Conservation (phyloP, 768 basidiomycete species). For the Termitomyces sp. region DNA sequence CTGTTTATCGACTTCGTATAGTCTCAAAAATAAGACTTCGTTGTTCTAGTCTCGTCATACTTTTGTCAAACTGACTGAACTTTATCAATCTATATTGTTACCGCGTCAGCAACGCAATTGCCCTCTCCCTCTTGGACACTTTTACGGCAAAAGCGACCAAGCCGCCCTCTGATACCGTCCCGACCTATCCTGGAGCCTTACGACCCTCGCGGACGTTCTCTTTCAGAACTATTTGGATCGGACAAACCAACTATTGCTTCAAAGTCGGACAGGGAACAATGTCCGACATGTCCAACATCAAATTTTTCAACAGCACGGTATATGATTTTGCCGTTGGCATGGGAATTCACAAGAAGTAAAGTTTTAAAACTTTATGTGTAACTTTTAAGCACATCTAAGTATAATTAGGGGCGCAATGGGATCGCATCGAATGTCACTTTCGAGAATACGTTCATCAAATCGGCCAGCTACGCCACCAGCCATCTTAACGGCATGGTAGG, state of each 20-base stretch:
- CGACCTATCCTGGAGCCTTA: conserved; percentile 7
- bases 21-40: conserved; percentile 12
- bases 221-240: conserved; percentile 12
- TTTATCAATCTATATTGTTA: conserved; percentile 6
- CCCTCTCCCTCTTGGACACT: conserved; percentile 9
- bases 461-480: conserved; percentile 9
- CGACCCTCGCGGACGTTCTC: conserved; percentile 4
- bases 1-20: conserved; percentile 11
- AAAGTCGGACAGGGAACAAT: conserved; percentile 15
- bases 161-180: neutral
- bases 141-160: conserved; percentile 14
- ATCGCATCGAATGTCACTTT: conserved; percentile 11
- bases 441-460: conserved; percentile 14
- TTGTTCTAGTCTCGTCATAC: neutral
- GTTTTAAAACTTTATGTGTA: neutral
- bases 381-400: neutral
- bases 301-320: conserved; percentile 11
- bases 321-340: conserved; percentile 14
- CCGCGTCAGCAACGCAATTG: conserved; percentile 9
- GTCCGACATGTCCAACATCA: conserved; percentile 10
- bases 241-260: conserved; percentile 15
- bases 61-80: neutral
- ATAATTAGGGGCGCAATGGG: conserved; percentile 9
- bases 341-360: conserved; percentile 15
- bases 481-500: conserved; percentile 12